phyloP scores from a whole-genome alignment of 2,329 filamentous ascomycete species.

The Calonectria fujianensis region DNA sequence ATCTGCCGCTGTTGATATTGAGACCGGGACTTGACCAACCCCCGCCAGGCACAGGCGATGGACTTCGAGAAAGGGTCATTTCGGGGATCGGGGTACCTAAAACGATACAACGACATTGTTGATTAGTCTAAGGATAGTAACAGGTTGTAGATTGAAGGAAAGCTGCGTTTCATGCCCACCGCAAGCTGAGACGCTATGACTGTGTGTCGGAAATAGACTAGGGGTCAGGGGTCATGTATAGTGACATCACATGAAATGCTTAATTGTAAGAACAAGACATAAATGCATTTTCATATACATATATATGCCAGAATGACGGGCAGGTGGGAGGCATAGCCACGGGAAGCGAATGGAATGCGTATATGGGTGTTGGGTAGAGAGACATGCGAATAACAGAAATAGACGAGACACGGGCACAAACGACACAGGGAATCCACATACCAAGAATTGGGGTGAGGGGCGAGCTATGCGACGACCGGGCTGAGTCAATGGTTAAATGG shows the following conservation, averaged over 20 bases:
- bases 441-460: conserved; percentile 74
- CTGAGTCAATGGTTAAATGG: conserved; percentile 57
- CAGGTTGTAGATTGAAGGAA: conserved; percentile 39
- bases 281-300: conserved; percentile 17
- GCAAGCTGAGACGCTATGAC: conserved; percentile 33
- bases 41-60: conserved; percentile 88
- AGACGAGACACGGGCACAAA: conserved; percentile 49
- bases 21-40: conserved; percentile 92
- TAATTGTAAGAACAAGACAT: conserved; percentile 31
- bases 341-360: conserved; percentile 36
- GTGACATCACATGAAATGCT: conserved; percentile 35
- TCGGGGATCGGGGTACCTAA: conserved; percentile 72
- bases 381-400: conserved; percentile 41
- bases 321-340: conserved; percentile 38
- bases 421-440: conserved; percentile 60
- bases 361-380: conserved; percentile 34
- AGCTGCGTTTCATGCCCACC: conserved; percentile 40
- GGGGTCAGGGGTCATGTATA: conserved; percentile 18
- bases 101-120: conserved; percentile 46
- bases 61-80: conserved; percentile 92
- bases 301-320: neutral
- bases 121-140: conserved; percentile 52
- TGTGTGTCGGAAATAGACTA: conserved; percentile 30
- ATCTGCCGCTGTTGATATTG: conserved; percentile 82
- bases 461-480: conserved; percentile 54